Conservation (phyloP, 768 basidiomycete species). For the Mycena vitilis region DNA sequence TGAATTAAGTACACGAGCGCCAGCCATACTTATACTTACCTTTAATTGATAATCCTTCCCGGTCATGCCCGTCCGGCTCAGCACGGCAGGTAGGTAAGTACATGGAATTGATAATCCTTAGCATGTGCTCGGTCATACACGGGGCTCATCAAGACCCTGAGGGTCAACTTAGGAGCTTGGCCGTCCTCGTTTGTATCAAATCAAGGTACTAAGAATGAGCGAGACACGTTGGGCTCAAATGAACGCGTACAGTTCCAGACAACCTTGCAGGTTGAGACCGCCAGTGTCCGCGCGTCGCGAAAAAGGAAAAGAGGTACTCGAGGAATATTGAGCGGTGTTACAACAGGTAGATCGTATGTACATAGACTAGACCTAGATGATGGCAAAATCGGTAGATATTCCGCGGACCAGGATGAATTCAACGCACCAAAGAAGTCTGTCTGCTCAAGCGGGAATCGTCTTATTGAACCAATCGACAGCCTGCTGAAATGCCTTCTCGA, state of each 20-base stretch:
- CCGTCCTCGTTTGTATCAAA: too few relatives aligned
- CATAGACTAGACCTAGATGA: too few relatives aligned
- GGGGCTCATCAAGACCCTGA: not conserved
- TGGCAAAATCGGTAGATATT: too few relatives aligned
- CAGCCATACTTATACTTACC: constrained; percentile 11
- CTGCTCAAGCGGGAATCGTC: constrained; percentile 40
- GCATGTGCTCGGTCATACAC: constrained; percentile 11
- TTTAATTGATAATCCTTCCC: constrained; percentile 19
- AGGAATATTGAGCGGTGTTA: too few relatives aligned
- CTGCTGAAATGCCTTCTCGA: constrained; percentile 55
- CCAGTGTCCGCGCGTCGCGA: too few relatives aligned
- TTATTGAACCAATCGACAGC: constrained; percentile 60
- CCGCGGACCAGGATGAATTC: not conserved
- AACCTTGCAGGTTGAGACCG: too few relatives aligned
- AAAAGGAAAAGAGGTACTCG: too few relatives aligned
- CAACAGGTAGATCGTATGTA: too few relatives aligned
- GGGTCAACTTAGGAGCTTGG: too few relatives aligned
- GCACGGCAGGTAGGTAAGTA: not conserved
- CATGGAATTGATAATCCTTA: constrained; percentile 14
- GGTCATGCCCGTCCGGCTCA: constrained; percentile 19
- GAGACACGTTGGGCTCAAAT: too few relatives aligned
- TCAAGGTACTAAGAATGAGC: too few relatives aligned
- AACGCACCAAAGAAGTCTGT: not conserved
- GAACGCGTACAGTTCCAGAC: too few relatives aligned
- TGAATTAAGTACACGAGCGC: constrained; percentile 14